Evolutionary conservation across 2,329 filamentous ascomycete genomes (phyloP), one percentile per base, ranked within the genome.

Genomic region (Orbilia javanica): DNA sequence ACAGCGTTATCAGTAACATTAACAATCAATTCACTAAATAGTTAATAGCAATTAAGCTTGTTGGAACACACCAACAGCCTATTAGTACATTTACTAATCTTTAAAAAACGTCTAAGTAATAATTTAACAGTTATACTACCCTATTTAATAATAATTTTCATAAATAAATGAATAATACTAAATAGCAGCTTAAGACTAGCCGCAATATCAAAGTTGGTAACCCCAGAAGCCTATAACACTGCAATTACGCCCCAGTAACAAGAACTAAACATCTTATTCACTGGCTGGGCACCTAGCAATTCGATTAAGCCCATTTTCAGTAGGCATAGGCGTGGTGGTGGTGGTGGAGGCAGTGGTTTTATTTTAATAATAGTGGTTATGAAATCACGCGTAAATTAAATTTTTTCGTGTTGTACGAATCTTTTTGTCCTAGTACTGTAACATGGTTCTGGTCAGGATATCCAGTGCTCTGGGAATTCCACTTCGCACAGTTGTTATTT

Each of bases 391-490:
- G 53, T 60, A 60, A 60, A 60, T 60, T 60, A 22, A 60, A 29
- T 60, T 60, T 60, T 60, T 60, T 60, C 18, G 25, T 60, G 53
- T 34, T 34, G 27, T 34, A 36, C 8, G 18, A 15, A 60, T 15
- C 22, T 25, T 60, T 60, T 60, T 60, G 53, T 60, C 53, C 34
- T 60, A 60, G 53, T 48, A 60, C 53, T 60, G 29, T 60, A 27
- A 57, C 52, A 57, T 57, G 52, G 55, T 60, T 60, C 55, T 25
- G 34, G 10, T 25, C 20, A 60, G 55, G 34, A 60, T 60, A 42
- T 25, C 55, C 55, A 27, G 31, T 60, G 55, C 34, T 4, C 11
- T 20, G 55, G 55, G 55, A 44, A 60, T 60, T 60, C 52, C 18
- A 36, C 29, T 22, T 57, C 18, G n/a, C n/a, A 57, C 6, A 11